These are phyloP conservation scores for Taxillus chinensis DNA, from an alignment of 164 flowering plant genomes.

Conservation along the genomic window DNA sequence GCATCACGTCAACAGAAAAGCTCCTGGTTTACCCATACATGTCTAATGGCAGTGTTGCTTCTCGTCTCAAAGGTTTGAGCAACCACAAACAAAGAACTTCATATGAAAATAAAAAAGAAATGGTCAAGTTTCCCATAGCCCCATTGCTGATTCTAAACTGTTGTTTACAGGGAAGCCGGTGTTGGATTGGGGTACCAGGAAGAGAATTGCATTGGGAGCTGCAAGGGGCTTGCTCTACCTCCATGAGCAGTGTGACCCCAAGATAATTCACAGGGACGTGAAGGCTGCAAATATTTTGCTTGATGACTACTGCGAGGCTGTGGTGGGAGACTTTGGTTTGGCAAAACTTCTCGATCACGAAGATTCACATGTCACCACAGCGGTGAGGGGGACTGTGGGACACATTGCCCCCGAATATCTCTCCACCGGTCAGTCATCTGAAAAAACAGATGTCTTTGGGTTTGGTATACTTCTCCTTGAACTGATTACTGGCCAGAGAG, in stretches of 20 bases:
- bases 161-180: neutral
- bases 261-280: constrained; percentile 3
- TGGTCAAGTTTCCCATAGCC: neutral
- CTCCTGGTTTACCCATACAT: constrained; percentile 3
- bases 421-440: constrained; percentile 2
- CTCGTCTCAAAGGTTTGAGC: neutral
- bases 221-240: neutral
- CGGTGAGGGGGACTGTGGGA: constrained; percentile 2
- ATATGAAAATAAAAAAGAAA: too few species aligned
- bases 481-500: neutral
- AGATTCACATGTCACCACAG: neutral
- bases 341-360: neutral
- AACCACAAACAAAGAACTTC: too few species aligned
- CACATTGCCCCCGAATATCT: constrained; percentile 1
- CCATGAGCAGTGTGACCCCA: constrained; percentile 3
- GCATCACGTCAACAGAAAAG: neutral
- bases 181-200: constrained; percentile 2
- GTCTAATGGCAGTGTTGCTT: constrained; percentile 4
- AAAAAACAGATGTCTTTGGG: constrained; percentile 3
- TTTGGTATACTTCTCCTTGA: constrained; percentile 1
- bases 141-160: neutral
- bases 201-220: constrained; percentile 1
- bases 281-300: constrained; percentile 4
- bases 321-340: constrained; percentile 3
- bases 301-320: constrained; percentile 4